Evolutionary conservation across 129 eudicot species (phyloP).

Genomic region (Centaurea solstitialis): DNA sequence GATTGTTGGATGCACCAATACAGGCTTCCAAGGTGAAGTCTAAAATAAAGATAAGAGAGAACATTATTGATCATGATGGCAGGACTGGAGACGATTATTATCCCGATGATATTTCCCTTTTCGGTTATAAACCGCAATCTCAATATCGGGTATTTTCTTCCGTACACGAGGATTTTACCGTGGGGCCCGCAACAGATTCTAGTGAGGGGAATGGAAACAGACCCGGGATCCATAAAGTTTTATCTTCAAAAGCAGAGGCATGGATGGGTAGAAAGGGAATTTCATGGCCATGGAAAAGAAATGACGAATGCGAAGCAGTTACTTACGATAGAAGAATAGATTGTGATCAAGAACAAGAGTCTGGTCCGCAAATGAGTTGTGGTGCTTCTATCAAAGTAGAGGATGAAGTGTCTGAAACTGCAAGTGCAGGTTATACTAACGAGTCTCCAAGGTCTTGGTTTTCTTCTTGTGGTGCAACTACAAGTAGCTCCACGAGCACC

Average conservation of each 20-base stretch:
- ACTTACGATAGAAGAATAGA: background rate
- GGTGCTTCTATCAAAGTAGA: constrained; percentile 33
- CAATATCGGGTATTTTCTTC: constrained; percentile 53
- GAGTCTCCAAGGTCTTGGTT: constrained; percentile 66
- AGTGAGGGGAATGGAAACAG: constrained; percentile 59
- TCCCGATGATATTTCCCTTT: constrained; percentile 44
- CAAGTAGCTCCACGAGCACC: constrained; percentile 64
- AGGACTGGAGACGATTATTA: constrained; percentile 59
- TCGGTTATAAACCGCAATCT: no score
- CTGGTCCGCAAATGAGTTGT: constrained; percentile 19
- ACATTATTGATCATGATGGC: constrained; percentile 36
- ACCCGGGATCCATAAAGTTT: constrained; percentile 45
- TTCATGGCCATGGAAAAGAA: constrained; percentile 79
- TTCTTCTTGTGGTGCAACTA: constrained; percentile 45
- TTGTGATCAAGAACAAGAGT: constrained; percentile 52
- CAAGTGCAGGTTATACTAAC: constrained; percentile 24
- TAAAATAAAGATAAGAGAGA: constrained; percentile 54
- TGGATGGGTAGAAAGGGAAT: constrained; percentile 62
- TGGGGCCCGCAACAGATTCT: constrained; percentile 38
- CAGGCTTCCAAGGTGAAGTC: constrained; percentile 85
- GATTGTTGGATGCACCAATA: background rate
- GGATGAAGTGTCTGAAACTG: constrained; percentile 29
- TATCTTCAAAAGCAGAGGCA: constrained; percentile 70
- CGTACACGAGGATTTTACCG: constrained; percentile 29
- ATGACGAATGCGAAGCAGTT: constrained; percentile 19